phyloP scores from a whole-genome alignment of 768 basidiomycete genomes.

The Calocera cornea region DNA sequence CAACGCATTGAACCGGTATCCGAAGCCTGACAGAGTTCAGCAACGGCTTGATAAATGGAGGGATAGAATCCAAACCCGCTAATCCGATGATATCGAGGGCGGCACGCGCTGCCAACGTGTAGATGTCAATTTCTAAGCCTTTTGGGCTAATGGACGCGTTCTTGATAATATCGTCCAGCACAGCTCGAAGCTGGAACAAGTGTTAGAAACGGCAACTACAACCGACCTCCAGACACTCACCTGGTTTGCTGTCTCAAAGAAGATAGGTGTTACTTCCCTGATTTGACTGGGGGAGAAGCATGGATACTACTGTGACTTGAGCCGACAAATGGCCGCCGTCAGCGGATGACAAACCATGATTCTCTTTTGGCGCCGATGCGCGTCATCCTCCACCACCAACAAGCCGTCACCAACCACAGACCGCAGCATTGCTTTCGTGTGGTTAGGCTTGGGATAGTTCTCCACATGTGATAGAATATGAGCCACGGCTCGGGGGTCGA shows the following conservation, averaged over 20 bases:
- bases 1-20: neutral
- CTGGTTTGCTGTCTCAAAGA: constrained; percentile 43
- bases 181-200: constrained; percentile 34
- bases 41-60: neutral
- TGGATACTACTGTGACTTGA: constrained; percentile 26
- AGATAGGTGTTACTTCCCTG: constrained; percentile 40
- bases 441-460: neutral
- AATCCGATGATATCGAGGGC: constrained; percentile 11
- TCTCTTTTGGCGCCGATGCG: constrained; percentile 4
- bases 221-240: constrained; percentile 20
- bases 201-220: neutral
- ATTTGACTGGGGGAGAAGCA: constrained; percentile 41
- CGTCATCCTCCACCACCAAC: constrained; percentile 3
- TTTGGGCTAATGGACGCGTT: constrained; percentile 8
- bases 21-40: neutral
- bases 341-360: neutral
- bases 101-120: neutral
- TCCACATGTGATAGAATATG: neutral
- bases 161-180: constrained; percentile 25
- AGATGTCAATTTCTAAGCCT: constrained; percentile 45
- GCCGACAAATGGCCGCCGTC: neutral
- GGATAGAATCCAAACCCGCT: constrained; percentile 14
- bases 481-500: neutral
- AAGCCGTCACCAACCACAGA: constrained; percentile 4
- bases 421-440: neutral